phyloP scores from a whole-genome alignment of 1,284 basidiomycete species.

The Trametes versicolor region DNA sequence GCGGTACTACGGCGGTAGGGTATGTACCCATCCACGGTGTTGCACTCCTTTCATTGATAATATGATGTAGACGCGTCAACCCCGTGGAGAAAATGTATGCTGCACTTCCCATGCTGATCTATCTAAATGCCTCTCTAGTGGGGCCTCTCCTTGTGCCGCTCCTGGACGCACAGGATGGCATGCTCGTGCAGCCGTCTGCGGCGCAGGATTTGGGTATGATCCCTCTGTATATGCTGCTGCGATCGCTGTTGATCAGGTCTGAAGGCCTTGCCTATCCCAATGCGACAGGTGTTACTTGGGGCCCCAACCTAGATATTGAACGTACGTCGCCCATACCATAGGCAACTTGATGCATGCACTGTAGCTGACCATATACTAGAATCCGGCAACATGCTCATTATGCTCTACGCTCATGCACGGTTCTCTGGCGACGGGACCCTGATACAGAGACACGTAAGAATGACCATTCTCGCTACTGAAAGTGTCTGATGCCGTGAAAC shows the following conservation, averaged over 20 bases:
- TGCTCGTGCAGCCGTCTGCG: constrained; percentile 46
- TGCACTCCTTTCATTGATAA: neutral
- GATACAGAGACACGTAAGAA: constrained; percentile 60
- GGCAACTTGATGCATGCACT: too few species aligned
- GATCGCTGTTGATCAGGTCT: neutral
- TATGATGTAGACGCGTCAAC: constrained; percentile 43
- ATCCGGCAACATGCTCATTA: constrained; percentile 80
- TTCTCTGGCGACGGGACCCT: constrained; percentile 64
- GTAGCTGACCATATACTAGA: constrained; percentile 48
- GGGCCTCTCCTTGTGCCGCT: constrained; percentile 54
- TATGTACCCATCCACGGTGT: neutral
- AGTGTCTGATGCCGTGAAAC: neutral
- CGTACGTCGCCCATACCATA: neutral
- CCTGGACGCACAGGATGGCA: constrained; percentile 50
- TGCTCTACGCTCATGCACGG: constrained; percentile 72
- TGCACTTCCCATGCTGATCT: constrained; percentile 56
- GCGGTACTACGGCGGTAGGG: constrained; percentile 1
- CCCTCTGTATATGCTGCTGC: neutral
- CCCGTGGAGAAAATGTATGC: constrained; percentile 60
- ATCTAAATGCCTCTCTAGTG: constrained; percentile 53
- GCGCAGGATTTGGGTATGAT: constrained; percentile 56
- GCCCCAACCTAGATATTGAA: neutral
- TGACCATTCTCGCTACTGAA: too few species aligned
- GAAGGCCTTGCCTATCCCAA: constrained; percentile 14
- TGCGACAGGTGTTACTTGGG: neutral